Base-by-base conservation (phyloP, 176 grass and related monocot genomes). In the Musa acuminata region DNA sequence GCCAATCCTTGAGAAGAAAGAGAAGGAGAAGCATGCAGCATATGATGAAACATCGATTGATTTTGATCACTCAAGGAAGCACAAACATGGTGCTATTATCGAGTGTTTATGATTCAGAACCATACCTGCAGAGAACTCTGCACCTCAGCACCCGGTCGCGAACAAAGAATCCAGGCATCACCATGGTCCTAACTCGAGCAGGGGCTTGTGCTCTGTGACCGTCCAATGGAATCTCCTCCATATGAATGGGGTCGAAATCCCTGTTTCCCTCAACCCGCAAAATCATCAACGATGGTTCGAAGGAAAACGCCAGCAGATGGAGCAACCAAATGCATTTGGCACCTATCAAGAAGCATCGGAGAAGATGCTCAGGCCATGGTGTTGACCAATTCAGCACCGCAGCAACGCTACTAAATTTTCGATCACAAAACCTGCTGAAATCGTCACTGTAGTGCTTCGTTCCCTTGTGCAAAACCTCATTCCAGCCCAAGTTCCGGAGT, bases 401-500 rank as follows among this genome's bases (percentile, higher is more conserved):
- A 67, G 89, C 81, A 1, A 96, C 83, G 79, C 86, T 83, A 81
- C 89, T 96, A 86, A 91, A 89, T 81, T 96, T 96, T 65, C 89
- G 88, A 79, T 96, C 92, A 11, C 92, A 96, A 81, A 96, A 96
- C 21, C 74, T 87, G 64, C 86, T 89, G 51, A 96, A 85, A 58
- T 91, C 92, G 24, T 91, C 88, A 9, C 88, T 86, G 86, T 96
- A 74, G 82, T 86, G 87, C 72, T 87, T 91, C 14, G 88, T 96
- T 55, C 92, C 92, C 71, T 96, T 96, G 69, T 76, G 85, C 78
- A 96, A 53, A 48, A 92, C 92, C 84, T 96, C 92, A 53, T 92
- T 96, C 92, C 92, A 96, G 75, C 92, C 87, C 48, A 96, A 67
- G 80, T 96, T 96, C 74, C 92, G 77, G 53, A 96, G 80, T 0